phyloP scores from a whole-genome alignment of 2,329 filamentous ascomycete species.

The Macroventuria anomochaeta region DNA sequence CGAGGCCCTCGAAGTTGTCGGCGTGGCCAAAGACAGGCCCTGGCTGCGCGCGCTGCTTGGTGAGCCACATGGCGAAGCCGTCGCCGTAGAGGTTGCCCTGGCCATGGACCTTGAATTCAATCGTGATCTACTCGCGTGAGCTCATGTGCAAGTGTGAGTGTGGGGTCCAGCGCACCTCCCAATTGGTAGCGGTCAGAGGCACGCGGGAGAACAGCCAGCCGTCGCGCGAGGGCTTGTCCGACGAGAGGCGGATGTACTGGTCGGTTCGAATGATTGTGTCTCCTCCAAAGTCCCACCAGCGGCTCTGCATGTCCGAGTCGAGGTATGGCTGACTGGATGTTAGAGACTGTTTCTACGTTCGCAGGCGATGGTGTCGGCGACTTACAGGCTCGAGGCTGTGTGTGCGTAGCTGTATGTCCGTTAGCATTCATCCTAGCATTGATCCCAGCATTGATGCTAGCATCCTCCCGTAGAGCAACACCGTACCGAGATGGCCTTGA shows the following conservation, averaged over 20 bases:
- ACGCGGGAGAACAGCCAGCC: slow-evolving; percentile 95
- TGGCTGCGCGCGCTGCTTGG: slow-evolving; percentile 81
- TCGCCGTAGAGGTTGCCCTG: slow-evolving; percentile 91
- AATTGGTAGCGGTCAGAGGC: slow-evolving; percentile 95
- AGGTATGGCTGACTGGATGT: slow-evolving; percentile 77
- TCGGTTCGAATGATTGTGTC: slow-evolving; percentile 83
- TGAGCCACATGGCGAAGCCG: slow-evolving; percentile 97
- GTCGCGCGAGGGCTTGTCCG: slow-evolving; percentile 86
- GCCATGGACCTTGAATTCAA: slow-evolving; percentile 94
- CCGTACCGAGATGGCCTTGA: slow-evolving; percentile 71
- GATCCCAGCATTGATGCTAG: neutral
- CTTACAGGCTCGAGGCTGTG: slow-evolving; percentile 81
- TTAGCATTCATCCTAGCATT: slow-evolving; percentile 27
- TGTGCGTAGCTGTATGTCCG: slow-evolving; percentile 71
- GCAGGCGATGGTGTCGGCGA: slow-evolving; percentile 33
- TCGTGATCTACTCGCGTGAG: slow-evolving; percentile 68
- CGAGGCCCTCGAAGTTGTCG: slow-evolving; percentile 92
- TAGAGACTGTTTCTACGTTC: slow-evolving; percentile 15
- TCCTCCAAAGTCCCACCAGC: slow-evolving; percentile 99
- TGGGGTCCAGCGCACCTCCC: slow-evolving; percentile 67
- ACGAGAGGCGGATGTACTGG: slow-evolving; percentile 88
- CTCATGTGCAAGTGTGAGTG: neutral
- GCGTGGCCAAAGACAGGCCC: slow-evolving; percentile 87
- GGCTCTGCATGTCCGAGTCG: slow-evolving; percentile 96
- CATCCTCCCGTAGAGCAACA: slow-evolving; percentile 15